Conservation (phyloP, 2,329 filamentous ascomycete species). For the Colletotrichum godetiae region DNA sequence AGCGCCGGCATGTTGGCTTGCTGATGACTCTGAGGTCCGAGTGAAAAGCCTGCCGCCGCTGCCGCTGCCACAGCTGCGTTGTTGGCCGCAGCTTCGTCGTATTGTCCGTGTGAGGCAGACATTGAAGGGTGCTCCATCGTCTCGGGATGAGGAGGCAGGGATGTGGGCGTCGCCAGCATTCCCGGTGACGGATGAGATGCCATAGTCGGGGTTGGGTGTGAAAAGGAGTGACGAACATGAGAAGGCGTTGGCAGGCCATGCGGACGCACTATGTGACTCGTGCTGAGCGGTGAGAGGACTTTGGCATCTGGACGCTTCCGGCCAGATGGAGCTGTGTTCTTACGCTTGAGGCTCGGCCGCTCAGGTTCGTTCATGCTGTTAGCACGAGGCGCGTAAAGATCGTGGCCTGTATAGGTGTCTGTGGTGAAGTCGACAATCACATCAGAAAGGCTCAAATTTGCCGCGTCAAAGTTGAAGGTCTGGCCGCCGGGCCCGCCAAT, state of each 20-base stretch:
- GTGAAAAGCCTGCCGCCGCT: slow-evolving; percentile 50
- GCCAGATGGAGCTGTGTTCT: slow-evolving; percentile 54
- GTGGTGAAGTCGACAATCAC: slow-evolving; percentile 69
- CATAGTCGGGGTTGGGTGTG: slow-evolving; percentile 41
- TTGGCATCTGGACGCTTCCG: slow-evolving; percentile 54
- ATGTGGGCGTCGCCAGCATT: slow-evolving; percentile 52
- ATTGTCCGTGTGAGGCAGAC: slow-evolving; percentile 47
- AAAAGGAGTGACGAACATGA: slow-evolving; percentile 52
- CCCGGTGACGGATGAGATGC: slow-evolving; percentile 52
- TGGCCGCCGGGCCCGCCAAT: slow-evolving; percentile 69
- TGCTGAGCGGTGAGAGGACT: slow-evolving; percentile 46
- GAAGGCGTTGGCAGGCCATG: slow-evolving; percentile 45
- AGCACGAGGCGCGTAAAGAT: slow-evolving; percentile 57
- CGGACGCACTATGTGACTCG: slow-evolving; percentile 44
- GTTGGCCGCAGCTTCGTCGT: slow-evolving; percentile 48
- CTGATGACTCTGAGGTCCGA: slow-evolving; percentile 42
- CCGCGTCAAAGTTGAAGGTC: slow-evolving; percentile 74
- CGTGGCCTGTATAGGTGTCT: slow-evolving; percentile 64
- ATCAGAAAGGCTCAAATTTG: slow-evolving; percentile 78
- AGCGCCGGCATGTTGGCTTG: slow-evolving; percentile 46
- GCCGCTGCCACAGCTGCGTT: slow-evolving; percentile 49
- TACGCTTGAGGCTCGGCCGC: slow-evolving; percentile 60
- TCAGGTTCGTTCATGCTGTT: slow-evolving; percentile 43
- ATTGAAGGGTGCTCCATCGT: slow-evolving; percentile 44
- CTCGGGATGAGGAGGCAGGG: slow-evolving; percentile 49